These are phyloP conservation scores for Naganishia antarctica DNA, from an alignment of 768 basidiomycete species.

Conservation along the genomic window DNA sequence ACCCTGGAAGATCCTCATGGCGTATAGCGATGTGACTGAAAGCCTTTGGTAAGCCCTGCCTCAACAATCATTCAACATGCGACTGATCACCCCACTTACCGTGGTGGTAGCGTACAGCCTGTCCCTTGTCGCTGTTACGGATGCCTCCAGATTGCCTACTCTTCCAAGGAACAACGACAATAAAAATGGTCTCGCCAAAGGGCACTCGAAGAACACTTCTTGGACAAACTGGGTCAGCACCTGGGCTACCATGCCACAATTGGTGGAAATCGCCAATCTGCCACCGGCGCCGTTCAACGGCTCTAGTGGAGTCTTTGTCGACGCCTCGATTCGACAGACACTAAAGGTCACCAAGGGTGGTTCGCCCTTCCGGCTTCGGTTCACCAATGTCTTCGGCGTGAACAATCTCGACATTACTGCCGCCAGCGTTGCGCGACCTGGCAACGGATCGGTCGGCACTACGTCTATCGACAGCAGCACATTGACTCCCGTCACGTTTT, in stretches of 20 bases:
- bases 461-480: slow-evolving; percentile 50
- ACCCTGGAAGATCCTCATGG: no score
- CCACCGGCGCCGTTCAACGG: slow-evolving; percentile 32
- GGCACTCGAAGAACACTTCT: neutral
- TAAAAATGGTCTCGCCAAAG: slow-evolving; percentile 3
- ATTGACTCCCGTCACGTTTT: slow-evolving; percentile 53
- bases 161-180: neutral
- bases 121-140: neutral
- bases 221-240: slow-evolving; percentile 41
- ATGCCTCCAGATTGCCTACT: neutral
- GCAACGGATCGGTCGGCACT: slow-evolving; percentile 50
- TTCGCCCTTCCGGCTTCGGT: slow-evolving; percentile 52
- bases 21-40: no score
- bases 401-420: slow-evolving; percentile 53
- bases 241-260: slow-evolving; percentile 47
- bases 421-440: slow-evolving; percentile 36
- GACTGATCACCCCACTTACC: neutral
- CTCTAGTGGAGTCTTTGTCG: slow-evolving; percentile 49
- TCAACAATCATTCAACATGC: neutral
- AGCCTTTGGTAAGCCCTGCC: neutral
- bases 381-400: slow-evolving; percentile 56
- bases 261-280: slow-evolving; percentile 46
- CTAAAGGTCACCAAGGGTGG: slow-evolving; percentile 53
- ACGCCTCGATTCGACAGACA: slow-evolving; percentile 56
- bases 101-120: neutral